Evolutionary conservation across 306 rosid genomes (phyloP), one percentile per base, ranked within the genome.

Genomic region (Dryas drummondii): DNA sequence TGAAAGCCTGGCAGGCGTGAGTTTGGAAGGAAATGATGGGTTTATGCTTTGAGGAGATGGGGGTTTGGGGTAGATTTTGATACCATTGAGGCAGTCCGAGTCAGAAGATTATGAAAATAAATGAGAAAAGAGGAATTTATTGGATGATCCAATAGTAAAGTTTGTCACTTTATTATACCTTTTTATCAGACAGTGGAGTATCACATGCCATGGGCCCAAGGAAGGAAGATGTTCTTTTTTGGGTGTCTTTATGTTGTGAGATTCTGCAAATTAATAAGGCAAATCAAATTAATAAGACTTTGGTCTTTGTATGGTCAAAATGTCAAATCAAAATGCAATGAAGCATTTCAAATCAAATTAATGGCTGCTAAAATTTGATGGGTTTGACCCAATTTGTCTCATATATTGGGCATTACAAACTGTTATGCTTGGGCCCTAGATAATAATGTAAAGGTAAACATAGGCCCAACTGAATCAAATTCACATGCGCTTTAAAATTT

Each of bases 141-240:
- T 37, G 72, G 49, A 68, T 53, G 51, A 32, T 51, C 47, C 48
- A 6, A 51, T 32, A 16, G 26, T 7, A 0, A 53, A 53, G 76
- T 4, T 22, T 56, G 61, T 56, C 26, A 56, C 66, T 56, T 12
- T 44, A 13, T 56, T 9, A 2, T 4, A 61, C 41, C 53, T 44
- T 64, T 64, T 16, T 7, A 4, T 9, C 16, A 3, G 51, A 40
- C 4, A 56, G 66, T 42, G 55, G 55, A 12, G 66, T 27, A 2
- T 56, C 66, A 56, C 55, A 9, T 44, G 76, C 15, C 70, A 53
- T 40, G 62, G 74, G 32, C 44, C 73, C 58, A 5, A 40, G 12
- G 22, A 5, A 40, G 12, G 22, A 15, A n/a, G 52, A 55, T 60
- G 65, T 54, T 17, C 9, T 32, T 49, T 49, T 50, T 17, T 4